A percentile compares a stretch with the other conserved stretches of the same genome.
phyloP scores from a whole-genome alignment of 495 filamentous ascomycete species.

The Aspergillus funiculosus region DNA sequence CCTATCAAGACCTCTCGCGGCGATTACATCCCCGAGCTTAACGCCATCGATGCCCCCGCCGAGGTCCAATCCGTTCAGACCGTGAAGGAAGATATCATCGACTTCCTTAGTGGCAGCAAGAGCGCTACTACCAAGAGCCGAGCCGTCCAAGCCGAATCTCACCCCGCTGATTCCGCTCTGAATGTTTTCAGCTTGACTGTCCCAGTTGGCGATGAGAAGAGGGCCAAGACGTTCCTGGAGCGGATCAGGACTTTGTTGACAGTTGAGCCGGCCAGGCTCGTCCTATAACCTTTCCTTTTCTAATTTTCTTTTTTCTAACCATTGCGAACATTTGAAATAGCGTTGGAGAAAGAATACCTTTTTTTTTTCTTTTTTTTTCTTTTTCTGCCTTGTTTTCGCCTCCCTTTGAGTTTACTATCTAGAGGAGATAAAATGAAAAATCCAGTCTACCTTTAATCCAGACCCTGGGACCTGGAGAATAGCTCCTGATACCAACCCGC shows the following conservation, averaged over 20 bases:
- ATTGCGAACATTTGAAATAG: conserved; percentile 12
- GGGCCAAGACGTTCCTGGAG: conserved; percentile 75
- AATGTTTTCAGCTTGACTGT: conserved; percentile 80
- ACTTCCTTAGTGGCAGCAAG: conserved; percentile 67
- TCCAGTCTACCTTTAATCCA: too few species aligned
- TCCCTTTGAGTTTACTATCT: too few species aligned
- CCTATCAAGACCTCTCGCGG: conserved; percentile 49
- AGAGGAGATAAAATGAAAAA: too few species aligned
- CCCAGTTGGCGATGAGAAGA: conserved; percentile 67
- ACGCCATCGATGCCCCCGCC: conserved; percentile 44
- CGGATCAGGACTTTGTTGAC: conserved; percentile 77
- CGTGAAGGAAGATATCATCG: conserved; percentile 60
- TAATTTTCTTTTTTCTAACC: conserved; percentile 14
- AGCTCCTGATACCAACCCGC: too few species aligned
- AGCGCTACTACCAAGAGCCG: conserved; percentile 31
- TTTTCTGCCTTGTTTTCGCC: neutral
- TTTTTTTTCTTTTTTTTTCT: neutral
- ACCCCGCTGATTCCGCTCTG: conserved; percentile 36
- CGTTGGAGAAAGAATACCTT: neutral
- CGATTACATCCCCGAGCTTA: conserved; percentile 68
- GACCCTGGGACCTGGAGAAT: too few species aligned
- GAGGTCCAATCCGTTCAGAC: conserved; percentile 24
- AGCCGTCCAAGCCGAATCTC: neutral
- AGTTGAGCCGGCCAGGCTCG: conserved; percentile 71
- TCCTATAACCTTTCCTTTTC: conserved; percentile 40